phyloP scores from a whole-genome alignment of 108 stramenopile species.

The Cyclostephanos invisitatus region DNA sequence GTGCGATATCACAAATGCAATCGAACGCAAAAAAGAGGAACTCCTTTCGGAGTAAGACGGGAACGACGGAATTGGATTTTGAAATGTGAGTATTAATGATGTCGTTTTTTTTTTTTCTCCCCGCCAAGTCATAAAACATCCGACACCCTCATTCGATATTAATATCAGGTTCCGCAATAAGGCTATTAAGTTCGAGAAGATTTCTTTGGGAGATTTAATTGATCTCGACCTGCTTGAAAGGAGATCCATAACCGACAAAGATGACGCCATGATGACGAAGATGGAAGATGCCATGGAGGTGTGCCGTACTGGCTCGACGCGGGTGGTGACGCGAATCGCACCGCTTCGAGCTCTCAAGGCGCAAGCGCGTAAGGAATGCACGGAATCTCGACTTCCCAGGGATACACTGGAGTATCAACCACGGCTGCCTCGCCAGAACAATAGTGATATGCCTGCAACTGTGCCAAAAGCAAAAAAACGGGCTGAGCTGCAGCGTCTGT shows the following conservation, averaged over 20 bases:
- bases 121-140: neutral
- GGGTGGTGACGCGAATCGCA: slow-evolving; percentile 22
- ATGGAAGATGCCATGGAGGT: slow-evolving; percentile 24
- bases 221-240: slow-evolving; percentile 43
- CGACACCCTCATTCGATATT: neutral
- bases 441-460: neutral
- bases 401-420: slow-evolving; percentile 33
- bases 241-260: slow-evolving; percentile 33
- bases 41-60: slow-evolving; percentile 32
- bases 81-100: slow-evolving; percentile 34
- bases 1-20: slow-evolving; percentile 41
- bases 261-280: slow-evolving; percentile 26
- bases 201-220: slow-evolving; percentile 32
- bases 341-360: slow-evolving; percentile 21
- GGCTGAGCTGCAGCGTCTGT: slow-evolving; percentile 32
- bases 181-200: slow-evolving; percentile 36
- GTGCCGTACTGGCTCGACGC: slow-evolving; percentile 15
- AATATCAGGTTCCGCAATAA: slow-evolving; percentile 34
- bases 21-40: slow-evolving; percentile 17
- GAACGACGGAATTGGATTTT: slow-evolving; percentile 38
- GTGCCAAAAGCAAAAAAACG: slow-evolving; percentile 40
- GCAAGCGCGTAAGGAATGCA: slow-evolving; percentile 17
- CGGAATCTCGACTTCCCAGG: slow-evolving; percentile 12
- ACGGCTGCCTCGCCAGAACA: slow-evolving; percentile 8
- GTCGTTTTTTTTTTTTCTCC: neutral